These are phyloP conservation scores for Solanum boliviense DNA, from an alignment of 257 asterid genomes.

Conservation along the genomic window DNA sequence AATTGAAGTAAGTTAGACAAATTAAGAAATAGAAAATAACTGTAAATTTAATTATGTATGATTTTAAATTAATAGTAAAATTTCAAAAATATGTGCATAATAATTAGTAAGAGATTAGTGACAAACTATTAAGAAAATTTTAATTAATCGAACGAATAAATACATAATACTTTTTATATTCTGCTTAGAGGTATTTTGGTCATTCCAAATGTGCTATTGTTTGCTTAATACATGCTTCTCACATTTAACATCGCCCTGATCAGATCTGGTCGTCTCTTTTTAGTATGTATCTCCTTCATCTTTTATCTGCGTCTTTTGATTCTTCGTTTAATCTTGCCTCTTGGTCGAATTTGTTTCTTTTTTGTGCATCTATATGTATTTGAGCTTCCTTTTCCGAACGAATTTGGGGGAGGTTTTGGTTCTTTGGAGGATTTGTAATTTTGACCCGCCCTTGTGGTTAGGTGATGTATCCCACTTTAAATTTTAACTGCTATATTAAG, in stretches of 20 bases:
- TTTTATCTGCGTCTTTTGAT: background rate
- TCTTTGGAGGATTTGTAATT: background rate
- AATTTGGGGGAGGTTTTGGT: background rate
- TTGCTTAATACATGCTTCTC: background rate
- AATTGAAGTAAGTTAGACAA: background rate
- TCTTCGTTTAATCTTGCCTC: background rate
- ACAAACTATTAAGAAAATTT: background rate
- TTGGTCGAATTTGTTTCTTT: background rate
- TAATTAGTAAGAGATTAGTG: background rate
- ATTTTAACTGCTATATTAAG: background rate
- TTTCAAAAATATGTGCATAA: background rate
- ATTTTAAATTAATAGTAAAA: background rate
- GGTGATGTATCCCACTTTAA: background rate
- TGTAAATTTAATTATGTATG: background rate
- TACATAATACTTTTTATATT: background rate
- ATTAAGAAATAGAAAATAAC: background rate
- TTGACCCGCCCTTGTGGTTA: background rate
- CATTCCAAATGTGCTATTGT: background rate
- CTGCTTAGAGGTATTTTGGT: background rate
- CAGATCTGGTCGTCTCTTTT: background rate
- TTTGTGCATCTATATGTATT: background rate
- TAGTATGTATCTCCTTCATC: background rate
- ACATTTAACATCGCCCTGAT: background rate
- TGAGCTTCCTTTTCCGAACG: background rate
- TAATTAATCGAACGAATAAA: background rate